phyloP scores from a whole-genome alignment of 306 rosid genomes.

The Trifolium repens region DNA sequence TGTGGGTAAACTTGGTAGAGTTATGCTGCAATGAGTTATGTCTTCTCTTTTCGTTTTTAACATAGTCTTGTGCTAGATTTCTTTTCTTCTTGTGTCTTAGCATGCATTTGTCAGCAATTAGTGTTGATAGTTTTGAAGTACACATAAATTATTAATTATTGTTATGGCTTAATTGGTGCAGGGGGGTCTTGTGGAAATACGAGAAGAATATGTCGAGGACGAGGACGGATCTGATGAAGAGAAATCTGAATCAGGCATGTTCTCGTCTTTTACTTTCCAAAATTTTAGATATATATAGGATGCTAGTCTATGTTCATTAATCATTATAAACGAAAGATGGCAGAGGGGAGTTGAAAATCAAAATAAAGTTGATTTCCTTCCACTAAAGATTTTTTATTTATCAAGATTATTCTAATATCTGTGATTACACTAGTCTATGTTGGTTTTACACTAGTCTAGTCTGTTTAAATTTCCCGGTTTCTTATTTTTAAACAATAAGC shows the following conservation, averaged over 20 bases:
- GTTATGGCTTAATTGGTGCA: conserved; percentile 39
- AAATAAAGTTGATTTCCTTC: conserved; percentile 1
- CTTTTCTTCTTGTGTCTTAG: conserved; percentile 11
- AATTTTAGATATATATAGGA: conserved; percentile 27
- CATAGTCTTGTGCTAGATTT: background rate
- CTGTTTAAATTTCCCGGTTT: background rate
- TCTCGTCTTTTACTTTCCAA: conserved; percentile 40
- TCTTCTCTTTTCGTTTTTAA: background rate
- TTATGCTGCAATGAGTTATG: background rate
- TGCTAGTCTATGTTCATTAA: conserved; percentile 2
- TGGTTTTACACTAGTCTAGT: too few species aligned
- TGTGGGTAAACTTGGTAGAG: background rate
- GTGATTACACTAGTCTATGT: background rate
- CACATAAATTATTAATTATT: conserved; percentile 13
- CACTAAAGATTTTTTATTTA: background rate
- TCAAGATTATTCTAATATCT: conserved; percentile 10
- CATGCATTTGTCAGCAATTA: conserved; percentile 22
- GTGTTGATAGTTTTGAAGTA: conserved; percentile 29
- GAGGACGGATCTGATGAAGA: conserved; percentile 51
- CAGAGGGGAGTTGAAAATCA: background rate
- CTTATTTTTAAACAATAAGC: background rate
- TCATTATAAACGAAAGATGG: conserved; percentile 22
- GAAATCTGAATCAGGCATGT: conserved; percentile 61
- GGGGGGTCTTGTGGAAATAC: conserved; percentile 86
- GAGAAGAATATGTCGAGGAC: conserved; percentile 77